These are phyloP conservation scores for Hymenoscyphus infarciens DNA, from an alignment of 2,329 filamentous ascomycete species.

Conservation along the genomic window DNA sequence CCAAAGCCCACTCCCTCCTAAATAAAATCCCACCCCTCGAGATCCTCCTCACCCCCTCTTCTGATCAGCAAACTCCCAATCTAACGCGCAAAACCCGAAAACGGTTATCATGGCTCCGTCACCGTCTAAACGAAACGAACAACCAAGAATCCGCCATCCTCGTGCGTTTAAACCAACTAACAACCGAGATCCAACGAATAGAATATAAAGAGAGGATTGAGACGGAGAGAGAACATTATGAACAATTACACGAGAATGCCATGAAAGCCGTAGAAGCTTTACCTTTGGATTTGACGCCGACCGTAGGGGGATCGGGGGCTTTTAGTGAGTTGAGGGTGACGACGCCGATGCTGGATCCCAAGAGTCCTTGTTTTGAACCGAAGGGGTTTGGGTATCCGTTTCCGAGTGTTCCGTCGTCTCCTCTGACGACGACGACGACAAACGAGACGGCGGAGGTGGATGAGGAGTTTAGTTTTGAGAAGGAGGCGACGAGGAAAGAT, in stretches of 20 bases:
- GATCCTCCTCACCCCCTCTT: conserved; percentile 25
- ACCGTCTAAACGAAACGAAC: conserved; percentile 43
- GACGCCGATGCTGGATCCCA: neutral
- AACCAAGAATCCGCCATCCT: conserved; percentile 47
- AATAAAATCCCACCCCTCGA: conserved; percentile 40
- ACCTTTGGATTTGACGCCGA: too few relatives aligned
- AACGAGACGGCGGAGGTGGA: too few relatives aligned
- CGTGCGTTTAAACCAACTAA: conserved; percentile 46
- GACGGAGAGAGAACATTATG: neutral
- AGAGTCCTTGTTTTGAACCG: conserved; percentile 7
- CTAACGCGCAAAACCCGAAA: conserved; percentile 33
- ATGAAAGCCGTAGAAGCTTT: too few relatives aligned
- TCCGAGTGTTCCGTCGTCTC: neutral
- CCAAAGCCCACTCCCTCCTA: conserved; percentile 39
- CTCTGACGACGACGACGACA: neutral
- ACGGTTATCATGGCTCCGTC: conserved; percentile 41
- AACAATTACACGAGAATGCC: too few relatives aligned
- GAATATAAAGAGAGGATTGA: conserved; percentile 39
- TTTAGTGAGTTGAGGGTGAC: too few relatives aligned
- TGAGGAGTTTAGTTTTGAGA: too few relatives aligned
- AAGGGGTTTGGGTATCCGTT: conserved; percentile 4
- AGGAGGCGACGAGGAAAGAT: too few relatives aligned
- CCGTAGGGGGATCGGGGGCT: too few relatives aligned
- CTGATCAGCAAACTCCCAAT: neutral
- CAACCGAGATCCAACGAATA: conserved; percentile 46